Evolutionary conservation across 306 rosid species (phyloP).

Genomic region (Medicago lupulina): DNA sequence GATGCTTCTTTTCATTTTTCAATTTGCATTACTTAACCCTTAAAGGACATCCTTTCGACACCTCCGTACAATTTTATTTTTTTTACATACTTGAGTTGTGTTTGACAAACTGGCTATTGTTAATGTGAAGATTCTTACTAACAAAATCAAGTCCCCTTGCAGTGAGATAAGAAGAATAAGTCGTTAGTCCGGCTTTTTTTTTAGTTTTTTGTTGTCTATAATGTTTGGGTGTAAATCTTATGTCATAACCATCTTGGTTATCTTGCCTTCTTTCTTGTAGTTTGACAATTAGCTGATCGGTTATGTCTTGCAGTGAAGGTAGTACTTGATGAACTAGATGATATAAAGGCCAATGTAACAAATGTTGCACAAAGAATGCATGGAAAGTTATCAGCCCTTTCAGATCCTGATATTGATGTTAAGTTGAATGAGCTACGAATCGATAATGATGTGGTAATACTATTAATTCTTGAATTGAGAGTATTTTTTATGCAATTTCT

Average conservation of each 20-base stretch:
- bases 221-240: slow-evolving; percentile 25
- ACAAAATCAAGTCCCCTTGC: background rate
- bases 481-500: slow-evolving; percentile 11
- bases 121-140: slow-evolving; percentile 6
- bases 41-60: slow-evolving; percentile 4
- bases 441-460: slow-evolving; percentile 51
- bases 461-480: slow-evolving; percentile 8
- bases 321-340: slow-evolving; percentile 60
- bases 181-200: background rate
- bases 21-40: slow-evolving; percentile 8
- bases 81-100: slow-evolving; percentile 21
- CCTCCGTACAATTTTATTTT: background rate
- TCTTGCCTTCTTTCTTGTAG: slow-evolving; percentile 28
- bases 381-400: slow-evolving; percentile 32
- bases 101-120: slow-evolving; percentile 24
- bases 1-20: slow-evolving; percentile 19
- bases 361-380: slow-evolving; percentile 44
- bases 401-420: slow-evolving; percentile 39
- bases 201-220: slow-evolving; percentile 11
- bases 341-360: slow-evolving; percentile 56
- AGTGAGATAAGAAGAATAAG: slow-evolving; percentile 13
- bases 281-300: slow-evolving; percentile 39
- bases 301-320: slow-evolving; percentile 53
- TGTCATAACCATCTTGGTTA: slow-evolving; percentile 6
- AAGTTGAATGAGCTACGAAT: slow-evolving; percentile 45